These are phyloP conservation scores for Plasmodium vinckei DNA, from an alignment of 169 alveolate genomes.

Conservation along the genomic window DNA sequence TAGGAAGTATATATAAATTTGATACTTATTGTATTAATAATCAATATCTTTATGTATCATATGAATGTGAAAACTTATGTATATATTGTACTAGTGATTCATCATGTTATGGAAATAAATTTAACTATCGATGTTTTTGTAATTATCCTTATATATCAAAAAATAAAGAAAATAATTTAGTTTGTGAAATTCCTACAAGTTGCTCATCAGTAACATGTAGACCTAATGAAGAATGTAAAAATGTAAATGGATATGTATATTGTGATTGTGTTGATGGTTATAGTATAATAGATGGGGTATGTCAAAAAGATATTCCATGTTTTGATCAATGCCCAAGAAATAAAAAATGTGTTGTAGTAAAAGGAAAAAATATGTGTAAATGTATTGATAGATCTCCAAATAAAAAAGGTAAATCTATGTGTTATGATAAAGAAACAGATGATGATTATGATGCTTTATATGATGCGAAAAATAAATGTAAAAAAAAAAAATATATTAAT, in stretches of 20 bases:
- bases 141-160: conserved; percentile 23
- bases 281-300: conserved; percentile 28
- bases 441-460: conserved; percentile 5
- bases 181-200: conserved; percentile 11
- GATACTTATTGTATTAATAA: conserved; percentile 42
- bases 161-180: not conserved
- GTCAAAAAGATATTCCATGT: conserved; percentile 24
- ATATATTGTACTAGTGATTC: conserved; percentile 8
- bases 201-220: conserved; percentile 9
- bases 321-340: conserved; percentile 43
- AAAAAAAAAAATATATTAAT: conserved; percentile 31
- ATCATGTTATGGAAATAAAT: conserved; percentile 45
- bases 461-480: conserved; percentile 49
- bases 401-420: conserved; percentile 25
- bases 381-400: conserved; percentile 8
- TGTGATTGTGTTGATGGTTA: conserved; percentile 32
- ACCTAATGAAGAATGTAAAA: conserved; percentile 20
- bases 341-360: conserved; percentile 23
- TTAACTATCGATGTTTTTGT: conserved; percentile 31
- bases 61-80: conserved; percentile 24
- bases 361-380: conserved; percentile 23
- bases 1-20: conserved; percentile 42
- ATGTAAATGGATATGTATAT: not conserved
- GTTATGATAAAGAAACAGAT: not conserved
- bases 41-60: conserved; percentile 37